Evolutionary conservation across 306 rosid genomes (phyloP).

Genomic region (Casuarina equisetifolia): DNA sequence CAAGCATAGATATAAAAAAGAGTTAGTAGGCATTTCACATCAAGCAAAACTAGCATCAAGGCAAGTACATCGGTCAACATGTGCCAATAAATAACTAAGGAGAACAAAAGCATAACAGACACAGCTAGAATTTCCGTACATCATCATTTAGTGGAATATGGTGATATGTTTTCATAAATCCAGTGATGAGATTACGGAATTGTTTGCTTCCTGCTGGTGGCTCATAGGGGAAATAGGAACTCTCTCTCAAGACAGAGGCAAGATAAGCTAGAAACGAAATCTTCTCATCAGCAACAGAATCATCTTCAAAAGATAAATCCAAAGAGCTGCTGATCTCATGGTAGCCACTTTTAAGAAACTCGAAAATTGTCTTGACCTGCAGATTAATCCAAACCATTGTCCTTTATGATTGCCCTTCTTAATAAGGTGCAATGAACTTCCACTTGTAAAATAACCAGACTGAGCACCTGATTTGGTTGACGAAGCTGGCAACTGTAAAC

Average conservation of each 20-base stretch:
- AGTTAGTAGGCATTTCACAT: slow-evolving; percentile 33
- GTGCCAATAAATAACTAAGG: neutral
- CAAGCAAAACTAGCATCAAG: slow-evolving; percentile 1
- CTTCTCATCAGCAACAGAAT: slow-evolving; percentile 98
- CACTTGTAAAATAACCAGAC: slow-evolving; percentile 27
- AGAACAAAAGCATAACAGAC: slow-evolving; percentile 11
- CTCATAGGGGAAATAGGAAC: slow-evolving; percentile 71
- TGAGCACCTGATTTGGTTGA: slow-evolving; percentile 83
- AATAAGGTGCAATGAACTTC: slow-evolving; percentile 22
- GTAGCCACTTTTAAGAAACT: slow-evolving; percentile 85
- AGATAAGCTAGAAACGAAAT: slow-evolving; percentile 91
- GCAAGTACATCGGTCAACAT: neutral
- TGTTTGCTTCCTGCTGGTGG: slow-evolving; percentile 92
- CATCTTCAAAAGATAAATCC: slow-evolving; percentile 88
- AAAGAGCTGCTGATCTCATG: slow-evolving; percentile 93
- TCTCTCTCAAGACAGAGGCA: slow-evolving; percentile 63
- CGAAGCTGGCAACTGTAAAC: slow-evolving; percentile 97
- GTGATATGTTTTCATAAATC: slow-evolving; percentile 92
- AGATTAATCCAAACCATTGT: slow-evolving; percentile 28
- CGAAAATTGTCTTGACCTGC: slow-evolving; percentile 91
- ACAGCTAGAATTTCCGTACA: slow-evolving; percentile 52
- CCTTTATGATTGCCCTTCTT: slow-evolving; percentile 26
- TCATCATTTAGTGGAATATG: slow-evolving; percentile 70
- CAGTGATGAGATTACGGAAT: slow-evolving; percentile 90
- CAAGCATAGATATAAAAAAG: slow-evolving; percentile 32